A percentile compares a stretch with the other conserved stretches of the same genome.
phyloP scores from a whole-genome alignment of 2,329 filamentous ascomycete genomes.

The Zymoseptoria crescenta region DNA sequence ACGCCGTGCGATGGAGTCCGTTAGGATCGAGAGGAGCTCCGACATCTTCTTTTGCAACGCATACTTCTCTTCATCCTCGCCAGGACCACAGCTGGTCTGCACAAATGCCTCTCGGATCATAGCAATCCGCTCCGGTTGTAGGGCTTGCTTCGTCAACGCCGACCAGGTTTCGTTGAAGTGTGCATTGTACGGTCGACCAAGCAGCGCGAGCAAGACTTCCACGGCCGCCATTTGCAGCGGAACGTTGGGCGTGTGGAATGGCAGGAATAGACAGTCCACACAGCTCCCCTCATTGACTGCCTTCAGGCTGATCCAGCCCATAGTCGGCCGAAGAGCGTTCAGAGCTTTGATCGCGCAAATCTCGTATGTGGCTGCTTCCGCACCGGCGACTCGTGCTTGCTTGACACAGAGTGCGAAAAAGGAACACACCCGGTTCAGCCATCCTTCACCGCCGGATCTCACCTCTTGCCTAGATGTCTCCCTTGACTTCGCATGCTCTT shows the following conservation, averaged over 20 bases:
- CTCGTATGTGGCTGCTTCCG: slow-evolving; percentile 36
- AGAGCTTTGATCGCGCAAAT: slow-evolving; percentile 66
- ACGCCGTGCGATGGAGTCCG: slow-evolving; percentile 74
- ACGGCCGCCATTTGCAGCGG: slow-evolving; percentile 62
- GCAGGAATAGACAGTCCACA: slow-evolving; percentile 62
- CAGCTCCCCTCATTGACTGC: slow-evolving; percentile 66
- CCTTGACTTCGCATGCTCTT: slow-evolving; percentile 55
- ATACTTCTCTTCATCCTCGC: slow-evolving; percentile 87
- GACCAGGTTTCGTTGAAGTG: slow-evolving; percentile 52
- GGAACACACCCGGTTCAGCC: slow-evolving; percentile 69
- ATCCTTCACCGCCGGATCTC: slow-evolving; percentile 74
- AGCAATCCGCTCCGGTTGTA: slow-evolving; percentile 24
- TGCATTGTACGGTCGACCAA: slow-evolving; percentile 49
- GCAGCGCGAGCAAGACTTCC: slow-evolving; percentile 31
- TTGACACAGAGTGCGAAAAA: slow-evolving; percentile 67
- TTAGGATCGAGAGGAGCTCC: slow-evolving; percentile 82
- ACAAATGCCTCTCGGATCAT: slow-evolving; percentile 27
- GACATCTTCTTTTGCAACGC: slow-evolving; percentile 87
- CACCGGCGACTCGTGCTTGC: slow-evolving; percentile 29
- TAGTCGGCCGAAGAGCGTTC: slow-evolving; percentile 66
- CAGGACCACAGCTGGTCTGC: slow-evolving; percentile 33
- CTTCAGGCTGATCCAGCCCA: slow-evolving; percentile 82
- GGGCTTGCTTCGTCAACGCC: slow-evolving; percentile 20
- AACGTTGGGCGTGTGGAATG: slow-evolving; percentile 61
- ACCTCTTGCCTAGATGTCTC: slow-evolving; percentile 57